phyloP scores from a whole-genome alignment of 331 rosid species.

The Dryas integrifolia region DNA sequence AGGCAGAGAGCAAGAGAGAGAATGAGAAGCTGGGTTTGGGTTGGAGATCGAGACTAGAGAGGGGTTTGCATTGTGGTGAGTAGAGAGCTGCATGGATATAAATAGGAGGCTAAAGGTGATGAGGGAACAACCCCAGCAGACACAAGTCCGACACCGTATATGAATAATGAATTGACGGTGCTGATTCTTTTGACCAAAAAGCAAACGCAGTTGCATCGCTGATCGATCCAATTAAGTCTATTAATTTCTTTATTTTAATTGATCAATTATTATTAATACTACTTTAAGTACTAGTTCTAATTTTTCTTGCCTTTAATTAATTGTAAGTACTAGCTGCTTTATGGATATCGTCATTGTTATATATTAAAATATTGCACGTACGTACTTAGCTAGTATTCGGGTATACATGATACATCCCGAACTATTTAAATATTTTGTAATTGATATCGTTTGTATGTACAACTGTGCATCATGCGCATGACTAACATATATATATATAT shows the following conservation, averaged over 20 bases:
- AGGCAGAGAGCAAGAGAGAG: not conserved
- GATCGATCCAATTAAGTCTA: too few species aligned
- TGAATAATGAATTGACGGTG: conserved; percentile 10
- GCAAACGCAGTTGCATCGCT: not conserved
- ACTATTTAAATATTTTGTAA: too few species aligned
- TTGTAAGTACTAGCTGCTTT: not conserved
- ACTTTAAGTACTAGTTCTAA: not conserved
- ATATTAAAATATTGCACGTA: not conserved
- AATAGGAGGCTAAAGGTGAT: conserved; percentile 20
- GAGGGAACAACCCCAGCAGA: not conserved
- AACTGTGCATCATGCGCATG: too few species aligned
- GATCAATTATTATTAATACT: too few species aligned
- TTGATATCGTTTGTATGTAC: too few species aligned
- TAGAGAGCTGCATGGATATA: conserved; percentile 27
- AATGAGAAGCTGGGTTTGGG: not conserved
- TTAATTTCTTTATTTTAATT: too few species aligned
- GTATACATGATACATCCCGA: too few species aligned
- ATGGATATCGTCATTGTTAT: not conserved
- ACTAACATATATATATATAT: too few species aligned
- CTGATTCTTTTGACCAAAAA: conserved; percentile 25
- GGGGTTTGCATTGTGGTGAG: conserved; percentile 4
- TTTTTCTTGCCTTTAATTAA: not conserved
- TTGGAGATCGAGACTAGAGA: not conserved
- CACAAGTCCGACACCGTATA: conserved; percentile 32
- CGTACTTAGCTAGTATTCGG: not conserved